Percentiles rank a stretch among this genome's conserved stretches.
These are phyloP conservation scores for Plasmodium vinckei DNA, from an alignment of 169 alveolate genomes.

Conservation along the genomic window DNA sequence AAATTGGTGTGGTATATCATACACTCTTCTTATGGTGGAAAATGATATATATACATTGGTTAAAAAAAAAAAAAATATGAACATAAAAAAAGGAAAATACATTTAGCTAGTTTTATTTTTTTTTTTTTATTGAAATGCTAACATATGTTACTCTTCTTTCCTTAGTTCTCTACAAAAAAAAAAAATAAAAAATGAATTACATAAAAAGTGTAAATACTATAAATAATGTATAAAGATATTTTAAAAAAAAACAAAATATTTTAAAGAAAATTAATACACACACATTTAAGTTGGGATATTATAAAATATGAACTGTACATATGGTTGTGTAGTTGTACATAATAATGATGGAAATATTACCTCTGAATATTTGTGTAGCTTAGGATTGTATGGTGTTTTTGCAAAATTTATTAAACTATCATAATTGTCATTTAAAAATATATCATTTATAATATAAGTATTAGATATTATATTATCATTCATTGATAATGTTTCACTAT, in stretches of 20 bases:
- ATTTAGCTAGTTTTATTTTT: neutral
- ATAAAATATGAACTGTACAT: neutral
- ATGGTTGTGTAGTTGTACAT: neutral
- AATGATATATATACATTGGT: neutral
- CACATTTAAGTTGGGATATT: too few species aligned
- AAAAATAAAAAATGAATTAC: neutral
- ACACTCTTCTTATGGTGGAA: neutral
- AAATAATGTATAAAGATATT: too few species aligned
- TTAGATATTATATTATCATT: constrained; percentile 29
- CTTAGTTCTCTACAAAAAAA: constrained; percentile 29
- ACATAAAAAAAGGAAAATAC: constrained; percentile 4
- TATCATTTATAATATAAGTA: constrained; percentile 15
- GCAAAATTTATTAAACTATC: constrained; percentile 21
- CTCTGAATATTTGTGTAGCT: constrained; percentile 18
- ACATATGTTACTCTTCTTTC: constrained; percentile 46
- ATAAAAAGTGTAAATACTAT: neutral
- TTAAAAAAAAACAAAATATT: too few species aligned
- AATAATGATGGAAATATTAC: neutral
- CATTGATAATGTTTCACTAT: constrained; percentile 32
- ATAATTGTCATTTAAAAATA: constrained; percentile 24
- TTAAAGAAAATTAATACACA: too few species aligned
- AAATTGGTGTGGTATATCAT: too few species aligned
- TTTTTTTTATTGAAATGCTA: constrained; percentile 24
- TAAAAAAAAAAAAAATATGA: neutral
- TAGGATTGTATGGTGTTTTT: constrained; percentile 12